These are phyloP conservation scores for Ceratonia siliqua DNA, from an alignment of 306 rosid genomes.

Conservation along the genomic window DNA sequence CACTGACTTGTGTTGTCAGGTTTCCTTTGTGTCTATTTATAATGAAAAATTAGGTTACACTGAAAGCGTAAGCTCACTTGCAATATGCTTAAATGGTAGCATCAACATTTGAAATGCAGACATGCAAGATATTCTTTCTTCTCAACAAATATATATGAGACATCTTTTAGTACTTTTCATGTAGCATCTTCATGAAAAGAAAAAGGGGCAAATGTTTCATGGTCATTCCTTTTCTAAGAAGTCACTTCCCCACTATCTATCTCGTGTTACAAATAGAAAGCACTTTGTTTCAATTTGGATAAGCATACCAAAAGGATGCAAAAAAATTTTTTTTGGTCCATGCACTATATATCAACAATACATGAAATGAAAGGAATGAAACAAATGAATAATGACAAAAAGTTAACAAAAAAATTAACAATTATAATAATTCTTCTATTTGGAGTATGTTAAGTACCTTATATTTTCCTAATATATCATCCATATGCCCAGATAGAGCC, in stretches of 20 bases:
- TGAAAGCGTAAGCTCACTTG: too few relatives aligned
- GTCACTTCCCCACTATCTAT: neutral
- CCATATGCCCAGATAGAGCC: constrained; percentile 90
- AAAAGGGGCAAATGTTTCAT: neutral
- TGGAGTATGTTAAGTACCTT: constrained; percentile 55
- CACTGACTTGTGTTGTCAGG: too few relatives aligned
- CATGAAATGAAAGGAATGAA: neutral
- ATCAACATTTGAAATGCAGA: neutral
- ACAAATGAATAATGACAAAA: too few relatives aligned
- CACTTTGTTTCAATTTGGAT: neutral
- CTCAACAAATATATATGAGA: neutral
- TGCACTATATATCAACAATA: neutral
- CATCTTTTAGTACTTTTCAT: neutral
- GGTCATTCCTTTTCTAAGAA: neutral
- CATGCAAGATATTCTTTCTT: neutral
- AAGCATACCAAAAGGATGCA: neutral
- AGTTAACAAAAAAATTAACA: neutral
- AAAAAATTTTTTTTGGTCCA: neutral
- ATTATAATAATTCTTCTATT: neutral
- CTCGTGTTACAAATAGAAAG: neutral
- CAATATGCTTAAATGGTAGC: neutral
- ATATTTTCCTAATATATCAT: constrained; percentile 78
- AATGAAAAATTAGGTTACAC: too few relatives aligned
- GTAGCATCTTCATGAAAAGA: neutral
- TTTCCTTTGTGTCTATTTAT: too few relatives aligned